Base-by-base conservation (phyloP, 331 rosid species). In the Saraca asoca region DNA sequence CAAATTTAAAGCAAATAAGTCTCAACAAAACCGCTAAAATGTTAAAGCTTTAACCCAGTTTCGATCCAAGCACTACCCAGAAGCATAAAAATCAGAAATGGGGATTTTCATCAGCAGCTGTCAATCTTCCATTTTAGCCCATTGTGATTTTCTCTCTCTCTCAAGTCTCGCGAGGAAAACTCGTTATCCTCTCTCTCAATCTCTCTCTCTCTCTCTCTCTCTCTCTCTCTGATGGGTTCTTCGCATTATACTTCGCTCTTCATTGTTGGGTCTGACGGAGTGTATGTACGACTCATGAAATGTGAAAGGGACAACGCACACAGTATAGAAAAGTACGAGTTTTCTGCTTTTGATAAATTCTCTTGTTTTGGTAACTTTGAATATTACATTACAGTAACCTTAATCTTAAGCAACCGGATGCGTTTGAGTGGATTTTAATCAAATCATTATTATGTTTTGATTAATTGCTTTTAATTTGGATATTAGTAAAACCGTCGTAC, bases 61-160 rank as follows among this genome's bases (percentile, higher is more conserved):
- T 50, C 66, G 70, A 87, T 81, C 87, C 31, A 81, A 73, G 61
- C 67, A 71, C 50, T 55, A 10, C 56, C 70, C 70, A 56, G 51
- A 70, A 78, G 72, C 60, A 82, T 19, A 70, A 51, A 78, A 78
- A 50, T 56, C 29, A 70, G 66, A 38, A 72, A 71, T 58, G 81
- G 75, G 78, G 66, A 79, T 70, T 51, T 71, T 67, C 52, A 24
- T 60, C 64, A 58, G 63, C 76, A 75, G 82, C 86, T 53, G 87
- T 82, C 82, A 50, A 59, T 50, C 66, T 46, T 52, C 43, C 70
- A 50, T 64, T 48, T 83, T 76, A 82, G 85, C 90, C 88, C 95
- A 92, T 84, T 84, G 1, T 24, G 31, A 24, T 55, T 70, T 66
- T 63, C 66, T 75, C 43, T 31, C 48, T 61, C 66, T 31, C 67